Evolutionary conservation across 192 early-diverging fungal species (phyloP), one percentile per base, ranked within the genome.

Genomic region (Umbelopsis vinacea): DNA sequence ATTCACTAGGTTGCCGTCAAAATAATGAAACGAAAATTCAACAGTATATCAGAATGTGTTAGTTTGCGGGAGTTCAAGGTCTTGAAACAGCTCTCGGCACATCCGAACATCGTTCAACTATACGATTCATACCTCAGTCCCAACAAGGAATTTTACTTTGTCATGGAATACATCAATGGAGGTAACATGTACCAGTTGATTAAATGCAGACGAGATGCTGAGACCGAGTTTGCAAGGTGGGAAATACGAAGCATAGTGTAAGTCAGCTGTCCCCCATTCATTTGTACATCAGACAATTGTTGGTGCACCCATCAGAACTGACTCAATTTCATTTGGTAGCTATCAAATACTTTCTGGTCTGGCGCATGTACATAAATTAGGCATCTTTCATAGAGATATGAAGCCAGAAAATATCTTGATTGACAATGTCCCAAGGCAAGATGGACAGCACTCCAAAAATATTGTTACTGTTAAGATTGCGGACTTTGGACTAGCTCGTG

Each of bases 351-450:
- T 98, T 15, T 84, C 87, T 23, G 97, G 95, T 14, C 80, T 98
- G 17, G 88, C 92, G 47, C 91, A 93, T 76, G 96, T 99, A 84
- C 97, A 99, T 85, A 84, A 89, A n/a, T 87, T 92, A 60, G 94
- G 93, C 21, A 87, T 95, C 66, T 97, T 98, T 82, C 97, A 98
- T 80, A 85, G 97, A 38, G 96, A 99, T 75, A 92, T 99, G 86
- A 98, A 98, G 81, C 96, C 96, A 66, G 97, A 99, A 78, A 99
- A 99, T 76, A 82, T 99, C 15, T 81, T 99, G 6, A 87, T 97
- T 26, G 77, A 79, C 5, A 67, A 71, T 52, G 74, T 77, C 43
- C 33, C 57, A 48, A 22, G 14, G 12, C 22, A 53, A 38, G 52
- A 55, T 10, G 46, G n/a, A 52, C 11, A 15, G 24, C 45, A 29